A percentile compares a stretch with the other conserved stretches of the same genome.
phyloP scores from a whole-genome alignment of 192 early-diverging fungal genomes.

The Backusella australiensis region DNA sequence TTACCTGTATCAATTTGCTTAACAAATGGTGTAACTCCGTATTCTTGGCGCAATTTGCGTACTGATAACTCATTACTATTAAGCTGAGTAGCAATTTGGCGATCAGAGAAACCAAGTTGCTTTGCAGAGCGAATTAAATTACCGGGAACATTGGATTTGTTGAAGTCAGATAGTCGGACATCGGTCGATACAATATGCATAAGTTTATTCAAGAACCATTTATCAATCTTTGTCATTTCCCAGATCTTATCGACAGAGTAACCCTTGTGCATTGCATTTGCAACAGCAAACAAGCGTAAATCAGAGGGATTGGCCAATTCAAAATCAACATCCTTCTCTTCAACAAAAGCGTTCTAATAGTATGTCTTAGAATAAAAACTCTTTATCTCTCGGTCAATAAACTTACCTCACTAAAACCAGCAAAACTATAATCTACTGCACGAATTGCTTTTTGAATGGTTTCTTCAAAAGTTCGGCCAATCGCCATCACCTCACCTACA shows the following conservation, averaged over 20 bases:
- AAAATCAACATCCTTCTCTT: constrained; percentile 75
- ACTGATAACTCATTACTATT: constrained; percentile 88
- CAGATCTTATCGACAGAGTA: constrained; percentile 92
- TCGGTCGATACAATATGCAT: constrained; percentile 85
- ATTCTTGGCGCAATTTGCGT: constrained; percentile 76
- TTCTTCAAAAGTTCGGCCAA: constrained; percentile 97
- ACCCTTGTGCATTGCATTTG: constrained; percentile 89
- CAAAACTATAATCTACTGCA: constrained; percentile 83
- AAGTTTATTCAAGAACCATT: constrained; percentile 97
- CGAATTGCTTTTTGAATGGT: constrained; percentile 96
- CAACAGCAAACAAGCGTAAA: constrained; percentile 94
- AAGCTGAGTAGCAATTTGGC: constrained; percentile 70
- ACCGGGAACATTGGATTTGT: constrained; percentile 58
- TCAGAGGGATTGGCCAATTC: constrained; percentile 90
- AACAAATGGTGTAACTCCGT: constrained; percentile 87
- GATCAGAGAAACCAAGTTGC: constrained; percentile 96
- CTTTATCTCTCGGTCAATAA: neutral
- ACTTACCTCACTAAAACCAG: constrained; percentile 70
- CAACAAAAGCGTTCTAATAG: constrained; percentile 57
- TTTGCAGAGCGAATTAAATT: constrained; percentile 72
- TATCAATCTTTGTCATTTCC: constrained; percentile 90
- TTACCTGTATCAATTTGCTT: constrained; percentile 96
- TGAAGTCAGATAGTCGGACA: constrained; percentile 59
- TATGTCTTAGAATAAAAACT: neutral
- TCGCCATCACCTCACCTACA: constrained; percentile 98